phyloP scores from a whole-genome alignment of 805 yeast species.

The Zygosaccharomyces bailii region DNA sequence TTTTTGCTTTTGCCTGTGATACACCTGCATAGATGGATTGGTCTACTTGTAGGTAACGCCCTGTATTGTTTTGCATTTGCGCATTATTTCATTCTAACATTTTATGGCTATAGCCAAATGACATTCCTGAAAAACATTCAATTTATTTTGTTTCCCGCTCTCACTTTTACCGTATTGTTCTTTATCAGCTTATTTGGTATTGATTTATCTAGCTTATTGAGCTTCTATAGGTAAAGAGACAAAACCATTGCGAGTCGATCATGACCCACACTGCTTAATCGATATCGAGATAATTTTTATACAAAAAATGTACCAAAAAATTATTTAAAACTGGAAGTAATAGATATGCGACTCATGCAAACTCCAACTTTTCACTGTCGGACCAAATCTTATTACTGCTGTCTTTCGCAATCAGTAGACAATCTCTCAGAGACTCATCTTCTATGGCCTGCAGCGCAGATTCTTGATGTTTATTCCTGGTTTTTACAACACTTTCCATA shows the following conservation, averaged over 20 bases:
- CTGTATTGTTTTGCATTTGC: constrained; percentile 70
- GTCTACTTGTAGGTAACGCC: constrained; percentile 73
- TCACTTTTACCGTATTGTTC: constrained; percentile 55
- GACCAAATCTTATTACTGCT: constrained; percentile 10
- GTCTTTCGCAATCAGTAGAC: constrained; percentile 10
- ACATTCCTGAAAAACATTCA: constrained; percentile 66
- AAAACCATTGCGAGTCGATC: no score
- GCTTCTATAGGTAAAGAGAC: constrained; percentile 23
- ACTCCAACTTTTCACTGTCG: constrained; percentile 12
- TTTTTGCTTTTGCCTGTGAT: constrained; percentile 71
- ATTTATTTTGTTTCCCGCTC: constrained; percentile 59
- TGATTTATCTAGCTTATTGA: constrained; percentile 59
- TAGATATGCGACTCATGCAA: no score
- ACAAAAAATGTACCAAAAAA: no score
- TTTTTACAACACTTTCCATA: constrained; percentile 7
- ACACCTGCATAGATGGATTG: constrained; percentile 58
- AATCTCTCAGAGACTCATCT: constrained; percentile 7
- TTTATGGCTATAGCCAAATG: constrained; percentile 81
- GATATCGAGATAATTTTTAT: no score
- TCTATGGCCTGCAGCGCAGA: constrained; percentile 3
- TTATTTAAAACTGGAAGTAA: no score
- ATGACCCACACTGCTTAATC: no score
- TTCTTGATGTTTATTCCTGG: constrained; percentile 7
- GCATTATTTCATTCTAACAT: constrained; percentile 75
- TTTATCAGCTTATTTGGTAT: constrained; percentile 60